Evolutionary conservation across 78 protist species (phyloP), one percentile per base, ranked within the genome.

Genomic region (Dictyostelium firmibasis): DNA sequence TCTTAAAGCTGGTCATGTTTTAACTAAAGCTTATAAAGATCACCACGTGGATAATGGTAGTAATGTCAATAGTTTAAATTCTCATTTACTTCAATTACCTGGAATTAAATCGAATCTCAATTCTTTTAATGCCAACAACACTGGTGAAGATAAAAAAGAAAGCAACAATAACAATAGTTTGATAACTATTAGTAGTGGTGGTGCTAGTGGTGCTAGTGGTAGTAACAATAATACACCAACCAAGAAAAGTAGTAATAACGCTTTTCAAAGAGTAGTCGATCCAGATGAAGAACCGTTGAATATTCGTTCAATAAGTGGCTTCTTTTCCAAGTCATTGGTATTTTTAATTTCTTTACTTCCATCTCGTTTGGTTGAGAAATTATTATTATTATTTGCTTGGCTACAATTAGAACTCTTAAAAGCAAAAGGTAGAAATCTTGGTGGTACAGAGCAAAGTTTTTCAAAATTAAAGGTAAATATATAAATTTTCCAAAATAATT

Each of bases 351-450:
- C 85, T 31, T 60, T 86, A 6, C 29, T 86, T 23, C 92, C 92
- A 47, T n/a, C 60, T 5, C 29, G 60, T 27, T 23, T 77, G 1
- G 60, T 86, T 25, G 92, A 86, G 43, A 86, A 77, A 35, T 83
- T 86, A 35, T 77, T 86, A 35, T 75, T 83, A 18, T n/a, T 86
- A 33, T 86, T 86, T 77, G 92, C 92, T 38, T 86, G 92, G 92
- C 6, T 77, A 31, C 92, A 86, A 77, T 38, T 60, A 0, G 92
- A 86, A 60, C 62, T 86, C 14, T 44, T 86, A 44, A 86, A 86
- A 77, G 92, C 92, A 11, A 86, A 86, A 77, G 83, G 50, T 77
- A 82, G 78, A 33, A 74, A 44, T 25, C 78, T 25, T 53, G 57
- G 62, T 43, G 70, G 57, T 60, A 41, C 92, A 6, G 67, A 74